Evolutionary conservation across 345 rosid genomes (phyloP).

Genomic region (Salix suchowensis): DNA sequence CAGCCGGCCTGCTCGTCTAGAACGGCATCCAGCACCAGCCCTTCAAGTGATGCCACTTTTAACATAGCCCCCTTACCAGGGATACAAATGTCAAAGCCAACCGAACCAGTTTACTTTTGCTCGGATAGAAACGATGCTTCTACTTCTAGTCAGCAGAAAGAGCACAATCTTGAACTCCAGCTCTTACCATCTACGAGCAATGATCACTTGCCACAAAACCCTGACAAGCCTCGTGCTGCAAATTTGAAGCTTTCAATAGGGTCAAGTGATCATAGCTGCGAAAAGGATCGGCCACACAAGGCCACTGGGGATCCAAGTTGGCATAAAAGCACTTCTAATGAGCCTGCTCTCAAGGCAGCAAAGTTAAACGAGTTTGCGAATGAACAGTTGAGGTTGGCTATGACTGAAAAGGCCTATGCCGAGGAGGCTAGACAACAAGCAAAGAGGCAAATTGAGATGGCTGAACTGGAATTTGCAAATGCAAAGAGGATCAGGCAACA

Average conservation of each 20-base stretch:
- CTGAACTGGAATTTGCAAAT: constrained; percentile 62
- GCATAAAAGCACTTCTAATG: constrained; percentile 7
- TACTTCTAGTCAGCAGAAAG: constrained; percentile 7
- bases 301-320: constrained; percentile 7
- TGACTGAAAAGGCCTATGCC: constrained; percentile 62
- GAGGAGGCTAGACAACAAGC: constrained; percentile 69
- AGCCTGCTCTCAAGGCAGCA: constrained; percentile 24
- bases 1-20: constrained; percentile 61
- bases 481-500: constrained; percentile 71
- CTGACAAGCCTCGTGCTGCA: constrained; percentile 31
- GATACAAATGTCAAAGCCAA: constrained; percentile 15
- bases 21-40: constrained; percentile 72
- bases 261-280: constrained; percentile 14
- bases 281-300: constrained; percentile 2
- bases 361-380: constrained; percentile 45
- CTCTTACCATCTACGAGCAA: constrained; percentile 50
- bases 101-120: constrained; percentile 19
- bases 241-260: constrained; percentile 69
- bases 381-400: constrained; percentile 51
- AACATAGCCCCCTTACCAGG: constrained; percentile 33
- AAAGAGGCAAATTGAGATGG: constrained; percentile 67
- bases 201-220: constrained; percentile 20
- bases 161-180: constrained; percentile 65
- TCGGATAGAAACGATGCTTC: constrained; percentile 22
- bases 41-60: constrained; percentile 62